These are phyloP conservation scores for Antitrichia curtipendula DNA, from an alignment of 225 moss, liverwort and hornwort genomes.

Conservation along the genomic window DNA sequence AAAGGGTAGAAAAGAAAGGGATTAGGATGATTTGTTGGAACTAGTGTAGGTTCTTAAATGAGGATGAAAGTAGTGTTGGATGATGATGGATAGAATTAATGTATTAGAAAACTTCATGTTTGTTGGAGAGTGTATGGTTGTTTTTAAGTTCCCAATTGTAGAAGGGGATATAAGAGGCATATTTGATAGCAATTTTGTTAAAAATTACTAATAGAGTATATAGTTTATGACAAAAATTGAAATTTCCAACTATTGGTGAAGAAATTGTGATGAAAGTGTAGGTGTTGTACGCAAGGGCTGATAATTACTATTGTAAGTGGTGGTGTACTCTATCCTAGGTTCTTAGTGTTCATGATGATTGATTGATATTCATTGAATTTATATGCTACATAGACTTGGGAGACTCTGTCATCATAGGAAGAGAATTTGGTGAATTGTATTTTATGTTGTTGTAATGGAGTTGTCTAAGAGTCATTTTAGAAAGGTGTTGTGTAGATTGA, in stretches of 20 bases:
- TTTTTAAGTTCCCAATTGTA: accelerated
- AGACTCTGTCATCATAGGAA: background rate
- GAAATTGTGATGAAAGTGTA: background rate
- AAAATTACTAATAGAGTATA: no score
- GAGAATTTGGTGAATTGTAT: background rate
- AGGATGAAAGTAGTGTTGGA: background rate
- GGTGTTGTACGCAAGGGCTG: accelerated
- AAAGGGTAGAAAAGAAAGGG: accelerated
- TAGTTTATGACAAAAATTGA: background rate
- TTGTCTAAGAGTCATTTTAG: background rate
- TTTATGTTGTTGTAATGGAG: background rate
- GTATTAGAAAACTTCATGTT: background rate
- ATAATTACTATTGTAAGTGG: no score
- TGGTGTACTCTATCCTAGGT: background rate
- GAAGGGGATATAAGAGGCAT: accelerated
- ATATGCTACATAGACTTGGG: no score
- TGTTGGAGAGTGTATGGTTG: background rate
- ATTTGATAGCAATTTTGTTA: background rate
- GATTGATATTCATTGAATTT: background rate
- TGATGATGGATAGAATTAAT: background rate
- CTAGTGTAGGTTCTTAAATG: background rate
- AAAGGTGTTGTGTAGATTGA: background rate
- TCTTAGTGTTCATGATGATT: background rate
- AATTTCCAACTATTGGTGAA: background rate
- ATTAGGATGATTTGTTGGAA: background rate